Evolutionary conservation across 2,329 filamentous ascomycete species (phyloP).

Genomic region (Fusarium nanum): DNA sequence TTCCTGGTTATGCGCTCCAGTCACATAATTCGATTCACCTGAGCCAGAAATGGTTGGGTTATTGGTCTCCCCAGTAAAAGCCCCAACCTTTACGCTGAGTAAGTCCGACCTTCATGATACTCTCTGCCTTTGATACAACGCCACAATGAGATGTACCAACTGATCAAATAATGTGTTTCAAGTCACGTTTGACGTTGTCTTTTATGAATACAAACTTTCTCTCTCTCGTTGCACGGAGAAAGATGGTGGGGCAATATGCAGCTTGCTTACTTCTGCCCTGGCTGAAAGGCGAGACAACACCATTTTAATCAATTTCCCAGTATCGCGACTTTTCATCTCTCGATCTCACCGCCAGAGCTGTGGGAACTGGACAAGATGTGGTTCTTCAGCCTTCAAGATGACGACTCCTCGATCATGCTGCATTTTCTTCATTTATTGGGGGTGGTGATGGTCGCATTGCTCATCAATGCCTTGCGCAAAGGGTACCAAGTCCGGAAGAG

Average conservation of each 20-base stretch:
- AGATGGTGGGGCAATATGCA: neutral
- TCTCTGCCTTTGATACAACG: neutral
- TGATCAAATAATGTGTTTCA: neutral
- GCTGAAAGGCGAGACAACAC: neutral
- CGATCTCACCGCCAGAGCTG: neutral
- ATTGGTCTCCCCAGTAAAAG: neutral
- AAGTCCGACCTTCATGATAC: neutral
- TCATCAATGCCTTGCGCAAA: conserved; percentile 9
- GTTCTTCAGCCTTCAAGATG: conserved; percentile 6
- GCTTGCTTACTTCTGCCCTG: neutral
- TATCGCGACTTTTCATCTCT: neutral
- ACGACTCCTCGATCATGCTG: neutral
- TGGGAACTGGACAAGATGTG: neutral
- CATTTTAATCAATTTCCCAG: neutral
- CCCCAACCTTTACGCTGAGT: neutral
- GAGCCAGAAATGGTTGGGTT: neutral
- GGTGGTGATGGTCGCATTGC: conserved; percentile 5
- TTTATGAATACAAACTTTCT: neutral
- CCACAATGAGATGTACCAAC: neutral
- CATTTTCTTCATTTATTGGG: conserved; percentile 6
- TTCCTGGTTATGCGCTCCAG: conserved; percentile 15
- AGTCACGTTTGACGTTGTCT: neutral
- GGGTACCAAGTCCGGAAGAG: conserved; percentile 19
- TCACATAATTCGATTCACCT: neutral
- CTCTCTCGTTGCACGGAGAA: neutral